phyloP scores from a whole-genome alignment of 2,329 filamentous ascomycete genomes.

The Knufia fluminis region DNA sequence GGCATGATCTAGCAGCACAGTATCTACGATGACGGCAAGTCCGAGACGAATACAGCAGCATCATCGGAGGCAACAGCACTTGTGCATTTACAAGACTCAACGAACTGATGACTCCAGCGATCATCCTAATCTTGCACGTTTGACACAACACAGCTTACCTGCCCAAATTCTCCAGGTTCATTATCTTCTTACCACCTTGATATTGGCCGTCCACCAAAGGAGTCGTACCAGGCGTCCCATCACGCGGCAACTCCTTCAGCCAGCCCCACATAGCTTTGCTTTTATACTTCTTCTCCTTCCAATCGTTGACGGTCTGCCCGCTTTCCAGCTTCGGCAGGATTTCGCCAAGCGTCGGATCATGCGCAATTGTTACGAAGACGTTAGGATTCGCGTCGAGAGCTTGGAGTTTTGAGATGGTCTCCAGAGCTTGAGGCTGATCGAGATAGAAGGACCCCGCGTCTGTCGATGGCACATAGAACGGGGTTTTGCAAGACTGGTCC shows the following conservation, averaged over 20 bases:
- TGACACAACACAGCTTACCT: too few species aligned
- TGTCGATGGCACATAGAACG: slow-evolving; percentile 12
- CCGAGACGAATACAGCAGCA: too few species aligned
- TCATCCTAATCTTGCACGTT: too few species aligned
- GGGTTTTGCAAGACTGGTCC: slow-evolving; percentile 4
- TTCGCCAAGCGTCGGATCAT: slow-evolving; percentile 23
- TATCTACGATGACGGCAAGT: too few species aligned
- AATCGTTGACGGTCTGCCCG: slow-evolving; percentile 22
- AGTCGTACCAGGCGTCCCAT: not conserved
- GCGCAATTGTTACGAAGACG: slow-evolving; percentile 25
- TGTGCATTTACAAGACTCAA: not conserved
- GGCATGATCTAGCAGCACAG: slow-evolving; percentile 1
- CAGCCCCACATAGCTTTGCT: slow-evolving; percentile 1
- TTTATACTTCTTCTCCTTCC: slow-evolving; percentile 23
- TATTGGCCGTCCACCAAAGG: not conserved
- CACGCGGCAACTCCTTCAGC: slow-evolving; percentile 2
- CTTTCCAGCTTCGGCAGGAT: slow-evolving; percentile 19
- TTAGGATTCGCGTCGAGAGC: slow-evolving; percentile 24
- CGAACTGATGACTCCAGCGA: too few species aligned
- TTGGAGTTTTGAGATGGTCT: slow-evolving; percentile 20
- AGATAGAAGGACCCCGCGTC: slow-evolving; percentile 20
- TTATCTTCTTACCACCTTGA: not conserved
- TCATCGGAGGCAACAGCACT: not conserved
- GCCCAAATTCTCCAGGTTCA: not conserved
- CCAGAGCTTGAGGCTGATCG: slow-evolving; percentile 19